Base-by-base conservation (phyloP, 495 filamentous ascomycete species). In the Annulohypoxylon nitens region DNA sequence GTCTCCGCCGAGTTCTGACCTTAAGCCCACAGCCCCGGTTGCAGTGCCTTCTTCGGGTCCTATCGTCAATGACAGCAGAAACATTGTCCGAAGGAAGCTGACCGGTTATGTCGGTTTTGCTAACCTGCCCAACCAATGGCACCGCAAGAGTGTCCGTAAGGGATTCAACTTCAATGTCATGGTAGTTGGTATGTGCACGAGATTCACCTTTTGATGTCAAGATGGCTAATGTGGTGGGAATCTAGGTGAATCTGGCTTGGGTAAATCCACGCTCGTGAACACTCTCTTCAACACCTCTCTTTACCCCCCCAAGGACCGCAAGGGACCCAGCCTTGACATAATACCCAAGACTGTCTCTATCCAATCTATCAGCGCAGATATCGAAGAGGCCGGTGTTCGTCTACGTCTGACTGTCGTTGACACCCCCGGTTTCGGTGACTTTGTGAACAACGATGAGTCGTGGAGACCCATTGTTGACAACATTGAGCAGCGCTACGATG, bases 141-240 rank as follows among this genome's bases (percentile, higher is more conserved):
- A 99, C 87, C 94, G 96, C 83, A 99, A 99, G 91, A 97, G 95
- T 88, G 97, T 99, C 77, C 92, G 96, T 79, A 99, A 99, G 83
- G 96, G 96, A 67, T 99, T 99, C 90, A 99, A 98, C 88, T 99
- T 99, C 88, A 99, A 99, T 80, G 96, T 98, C 67, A 99, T 99
- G 96, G 96, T 99, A 83, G 96, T 99, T 83, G 96, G 96, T 99
- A 87, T 69, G 86, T 88, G 47, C 62, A 63, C 30, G 9, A 37
- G 51, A 8, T 48, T 26, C 6, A 11, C 2, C 8, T 70, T 23
- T 36, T 12, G 0, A 67, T 33, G n/a, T 11, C 20, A 43, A 16
- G 61, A 34, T 54, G 23, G 75, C 78, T 70, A 67, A 71, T 37
- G 45, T 53, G 45, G 55, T 33, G 59, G 12, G 33, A 37, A 68